phyloP scores from a whole-genome alignment of 2,329 filamentous ascomycete genomes.

The Aspergillus texensis region DNA sequence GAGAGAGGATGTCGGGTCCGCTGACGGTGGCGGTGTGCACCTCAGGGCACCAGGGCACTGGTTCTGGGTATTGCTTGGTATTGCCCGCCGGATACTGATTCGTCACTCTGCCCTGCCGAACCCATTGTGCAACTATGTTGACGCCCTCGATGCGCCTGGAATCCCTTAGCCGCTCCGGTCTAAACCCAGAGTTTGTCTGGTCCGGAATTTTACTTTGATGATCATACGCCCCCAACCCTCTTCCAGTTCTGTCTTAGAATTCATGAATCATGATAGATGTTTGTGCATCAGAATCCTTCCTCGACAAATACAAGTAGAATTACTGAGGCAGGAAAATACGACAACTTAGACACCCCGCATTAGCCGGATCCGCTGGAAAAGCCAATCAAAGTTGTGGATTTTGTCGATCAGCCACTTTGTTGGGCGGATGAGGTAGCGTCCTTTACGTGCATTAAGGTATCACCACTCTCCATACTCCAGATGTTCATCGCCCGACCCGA shows the following conservation, averaged over 20 bases:
- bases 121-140: not conserved
- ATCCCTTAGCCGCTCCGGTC: not conserved
- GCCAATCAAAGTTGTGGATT: not conserved
- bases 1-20: slow-evolving; percentile 21
- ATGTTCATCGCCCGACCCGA: not conserved
- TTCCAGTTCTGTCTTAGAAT: not conserved
- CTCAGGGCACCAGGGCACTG: slow-evolving; percentile 7
- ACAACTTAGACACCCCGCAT: not conserved
- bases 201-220: not conserved
- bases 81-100: not conserved
- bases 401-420: slow-evolving; percentile 16
- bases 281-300: not conserved
- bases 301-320: not conserved
- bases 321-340: not conserved
- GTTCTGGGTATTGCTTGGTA: slow-evolving; percentile 18
- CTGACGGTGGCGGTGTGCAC: slow-evolving; percentile 14
- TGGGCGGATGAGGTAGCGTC: not conserved
- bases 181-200: not conserved
- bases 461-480: not conserved
- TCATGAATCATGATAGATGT: no score
- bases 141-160: not conserved
- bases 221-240: not conserved
- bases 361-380: not conserved
- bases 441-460: not conserved
- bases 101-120: slow-evolving; percentile 1